These are phyloP conservation scores for Pythium folliculosum DNA, from an alignment of 352 stramenopile species.

Conservation along the genomic window DNA sequence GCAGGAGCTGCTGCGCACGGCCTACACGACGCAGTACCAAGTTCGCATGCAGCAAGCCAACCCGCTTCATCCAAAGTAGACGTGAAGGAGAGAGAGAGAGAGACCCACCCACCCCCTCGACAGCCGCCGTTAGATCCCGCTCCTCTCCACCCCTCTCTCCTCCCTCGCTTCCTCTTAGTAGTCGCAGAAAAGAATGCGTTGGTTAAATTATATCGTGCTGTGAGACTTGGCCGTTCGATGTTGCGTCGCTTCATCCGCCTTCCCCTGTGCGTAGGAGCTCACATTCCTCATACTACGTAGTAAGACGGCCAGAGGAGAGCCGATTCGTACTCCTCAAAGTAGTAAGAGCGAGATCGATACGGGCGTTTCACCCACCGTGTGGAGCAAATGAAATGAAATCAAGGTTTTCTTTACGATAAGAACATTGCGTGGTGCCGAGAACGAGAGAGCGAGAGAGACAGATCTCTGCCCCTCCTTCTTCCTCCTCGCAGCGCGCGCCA, in stretches of 20 bases:
- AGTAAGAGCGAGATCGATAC: too few species aligned
- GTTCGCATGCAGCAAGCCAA: conserved; percentile 80
- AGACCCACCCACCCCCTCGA: not conserved
- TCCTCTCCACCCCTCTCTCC: not conserved
- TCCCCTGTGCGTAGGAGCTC: too few species aligned
- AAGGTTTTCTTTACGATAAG: conserved; percentile 9
- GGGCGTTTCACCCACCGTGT: too few species aligned
- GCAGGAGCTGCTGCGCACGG: conserved; percentile 81
- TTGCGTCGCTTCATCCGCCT: too few species aligned
- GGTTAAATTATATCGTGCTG: conserved; percentile 31
- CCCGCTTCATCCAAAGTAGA: conserved; percentile 30
- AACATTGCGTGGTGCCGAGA: not conserved
- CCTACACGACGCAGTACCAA: conserved; percentile 82
- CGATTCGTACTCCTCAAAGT: too few species aligned
- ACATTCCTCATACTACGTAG: too few species aligned
- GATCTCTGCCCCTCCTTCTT: not conserved
- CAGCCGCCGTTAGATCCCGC: conserved; percentile 1
- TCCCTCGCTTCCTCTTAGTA: not conserved
- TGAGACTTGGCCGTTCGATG: conserved; percentile 4
- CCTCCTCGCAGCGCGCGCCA: not conserved
- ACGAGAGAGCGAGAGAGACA: not conserved
- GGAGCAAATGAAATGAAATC: not conserved
- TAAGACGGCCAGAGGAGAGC: too few species aligned
- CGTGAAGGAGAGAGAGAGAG: not conserved
- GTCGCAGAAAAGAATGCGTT: conserved; percentile 6